Evolutionary conservation across 2,329 filamentous ascomycete genomes (phyloP).

Genomic region (Penicillium sp.): DNA sequence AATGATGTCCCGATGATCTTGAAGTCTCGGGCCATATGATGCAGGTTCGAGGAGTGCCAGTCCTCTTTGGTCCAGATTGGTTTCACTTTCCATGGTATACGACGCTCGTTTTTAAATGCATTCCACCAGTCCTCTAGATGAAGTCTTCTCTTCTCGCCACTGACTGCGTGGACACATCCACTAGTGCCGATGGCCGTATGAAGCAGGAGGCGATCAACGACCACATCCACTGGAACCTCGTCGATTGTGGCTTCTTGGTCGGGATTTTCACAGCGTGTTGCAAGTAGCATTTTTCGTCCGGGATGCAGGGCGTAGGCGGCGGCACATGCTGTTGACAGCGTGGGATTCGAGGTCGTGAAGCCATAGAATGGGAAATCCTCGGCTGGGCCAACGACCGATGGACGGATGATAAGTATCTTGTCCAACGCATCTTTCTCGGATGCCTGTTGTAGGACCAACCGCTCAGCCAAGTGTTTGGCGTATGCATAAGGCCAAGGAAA

Average conservation of each 20-base stretch:
- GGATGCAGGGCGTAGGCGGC: constrained; percentile 24
- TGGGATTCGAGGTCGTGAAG: constrained; percentile 19
- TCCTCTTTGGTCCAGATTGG: constrained; percentile 18
- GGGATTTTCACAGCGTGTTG: constrained; percentile 21
- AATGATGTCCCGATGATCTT: constrained; percentile 28
- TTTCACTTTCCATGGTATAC: constrained; percentile 21
- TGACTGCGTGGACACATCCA: constrained; percentile 25
- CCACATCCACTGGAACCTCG: constrained; percentile 29
- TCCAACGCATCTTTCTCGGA: constrained; percentile 16
- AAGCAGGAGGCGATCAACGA: constrained; percentile 23
- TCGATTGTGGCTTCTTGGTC: constrained; percentile 23
- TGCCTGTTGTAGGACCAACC: constrained; percentile 19
- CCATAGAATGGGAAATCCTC: constrained; percentile 24
- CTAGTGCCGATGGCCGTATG: constrained; percentile 20
- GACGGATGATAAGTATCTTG: constrained; percentile 26
- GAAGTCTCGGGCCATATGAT: constrained; percentile 19
- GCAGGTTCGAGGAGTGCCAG: constrained; percentile 23
- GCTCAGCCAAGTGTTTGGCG: constrained; percentile 19
- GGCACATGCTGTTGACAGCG: constrained; percentile 21
- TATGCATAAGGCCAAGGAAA: constrained; percentile 24
- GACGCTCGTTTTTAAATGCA: constrained; percentile 23
- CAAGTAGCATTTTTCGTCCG: constrained; percentile 17
- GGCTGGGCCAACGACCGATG: constrained; percentile 26
- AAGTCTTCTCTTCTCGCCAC: constrained; percentile 20
- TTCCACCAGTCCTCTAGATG: constrained; percentile 23